Evolutionary conservation across 2,329 filamentous ascomycete species (phyloP), one percentile per base, ranked within the genome.

Genomic region (Zymoseptoria passerinii): DNA sequence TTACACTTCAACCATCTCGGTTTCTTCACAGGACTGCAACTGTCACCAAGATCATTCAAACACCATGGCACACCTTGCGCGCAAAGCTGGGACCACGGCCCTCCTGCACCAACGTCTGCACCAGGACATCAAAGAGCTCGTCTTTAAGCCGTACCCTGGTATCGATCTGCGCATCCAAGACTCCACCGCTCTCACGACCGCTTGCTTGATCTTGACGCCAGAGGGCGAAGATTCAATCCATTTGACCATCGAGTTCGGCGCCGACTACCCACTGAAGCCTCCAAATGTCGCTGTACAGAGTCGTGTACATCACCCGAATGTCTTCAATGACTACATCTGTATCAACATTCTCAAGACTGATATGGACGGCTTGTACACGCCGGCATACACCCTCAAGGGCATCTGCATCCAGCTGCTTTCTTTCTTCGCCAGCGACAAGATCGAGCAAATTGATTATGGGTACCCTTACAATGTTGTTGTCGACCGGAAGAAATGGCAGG

Each of bases 321-420:
- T 67, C 40, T 65, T 62, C 54, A 40, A 59, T n/a, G 58, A 61
- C 48, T 63, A 62, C 54, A 63, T 67, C 23, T 67, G 66, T 49
- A 61, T 60, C 49, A 60, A 58, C 23, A 63, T 67, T 28, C 58
- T 66, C 13, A 59, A 58, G 50, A 53, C 29, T 13, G 55, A 50
- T 18, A 16, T 40, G 10, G 58, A 61, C 18, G 62, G 53, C 8
- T 16, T 40, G 35, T 66, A 65, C 48, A 67, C 62, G 4, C 60
- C 65, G 10, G 65, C 63, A 3, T 67, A 67, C 52, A 66, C 63
- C 1, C 58, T 67, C 13, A 65, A 65, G 44, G 58, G 62, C 28
- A 63, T 67, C 50, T 66, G 62, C 56, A 67, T 67, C 18, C 65
- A 67, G 61, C 56, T 67, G 27, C 57, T 67, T 18, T 61, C 54